Conservation (phyloP, 1,284 basidiomycete species). For the Erythrobasidium hasegawianum region DNA sequence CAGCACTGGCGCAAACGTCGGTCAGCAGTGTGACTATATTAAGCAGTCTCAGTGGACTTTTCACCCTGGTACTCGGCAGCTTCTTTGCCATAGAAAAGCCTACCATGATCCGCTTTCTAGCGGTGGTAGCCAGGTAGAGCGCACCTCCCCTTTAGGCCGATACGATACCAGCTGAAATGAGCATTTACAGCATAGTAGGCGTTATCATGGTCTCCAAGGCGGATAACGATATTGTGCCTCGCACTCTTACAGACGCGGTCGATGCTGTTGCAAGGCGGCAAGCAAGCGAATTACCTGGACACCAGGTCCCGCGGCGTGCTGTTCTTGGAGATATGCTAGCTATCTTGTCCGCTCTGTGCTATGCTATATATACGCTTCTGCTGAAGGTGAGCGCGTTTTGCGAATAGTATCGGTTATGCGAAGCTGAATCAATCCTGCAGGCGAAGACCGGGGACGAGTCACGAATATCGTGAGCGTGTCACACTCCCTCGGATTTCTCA, state of each 20-base stretch:
- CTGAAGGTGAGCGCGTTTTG: slow-evolving; percentile 65
- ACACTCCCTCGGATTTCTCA: not conserved
- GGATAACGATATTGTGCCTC: slow-evolving; percentile 56
- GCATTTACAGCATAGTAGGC: slow-evolving; percentile 67
- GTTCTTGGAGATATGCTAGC: slow-evolving; percentile 74
- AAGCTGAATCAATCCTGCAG: slow-evolving; percentile 45
- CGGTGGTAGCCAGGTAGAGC: slow-evolving; percentile 62
- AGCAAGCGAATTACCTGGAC: slow-evolving; percentile 36
- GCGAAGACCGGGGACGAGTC: slow-evolving; percentile 67
- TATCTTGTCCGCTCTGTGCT: slow-evolving; percentile 75
- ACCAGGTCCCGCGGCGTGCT: slow-evolving; percentile 44
- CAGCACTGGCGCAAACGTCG: slow-evolving; percentile 74
- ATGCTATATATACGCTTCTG: slow-evolving; percentile 85
- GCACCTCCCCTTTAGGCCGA: not conserved
- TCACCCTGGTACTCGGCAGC: slow-evolving; percentile 83
- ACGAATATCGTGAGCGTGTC: slow-evolving; percentile 51
- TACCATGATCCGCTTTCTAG: slow-evolving; percentile 68
- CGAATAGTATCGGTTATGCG: not conserved
- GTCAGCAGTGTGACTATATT: slow-evolving; percentile 87
- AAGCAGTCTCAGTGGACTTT: slow-evolving; percentile 86
- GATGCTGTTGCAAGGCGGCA: not conserved
- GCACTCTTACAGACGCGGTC: slow-evolving; percentile 46
- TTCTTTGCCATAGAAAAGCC: slow-evolving; percentile 76
- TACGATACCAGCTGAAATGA: not conserved
- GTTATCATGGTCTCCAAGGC: slow-evolving; percentile 69